Evolutionary conservation across 2,329 filamentous ascomycete genomes (phyloP).

Genomic region (Polychaeton citri): DNA sequence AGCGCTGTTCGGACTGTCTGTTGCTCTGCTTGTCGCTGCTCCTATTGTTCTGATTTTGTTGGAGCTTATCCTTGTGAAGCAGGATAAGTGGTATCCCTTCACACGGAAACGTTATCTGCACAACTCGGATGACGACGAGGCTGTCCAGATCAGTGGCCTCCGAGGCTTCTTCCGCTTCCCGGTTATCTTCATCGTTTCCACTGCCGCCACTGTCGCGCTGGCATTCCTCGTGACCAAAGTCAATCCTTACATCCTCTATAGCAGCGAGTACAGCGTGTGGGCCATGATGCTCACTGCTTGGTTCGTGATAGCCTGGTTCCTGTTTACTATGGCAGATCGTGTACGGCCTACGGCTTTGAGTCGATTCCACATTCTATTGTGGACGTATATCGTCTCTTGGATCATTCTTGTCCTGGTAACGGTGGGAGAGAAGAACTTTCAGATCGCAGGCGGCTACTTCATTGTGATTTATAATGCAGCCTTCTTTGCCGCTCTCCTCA

Average conservation of each 20-base stretch:
- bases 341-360: conserved; percentile 77
- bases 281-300: conserved; percentile 70
- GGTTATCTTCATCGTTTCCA: conserved; percentile 55
- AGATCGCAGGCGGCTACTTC: conserved; percentile 65
- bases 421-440: conserved; percentile 60
- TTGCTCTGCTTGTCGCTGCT: conserved; percentile 67
- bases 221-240: conserved; percentile 66
- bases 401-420: conserved; percentile 56
- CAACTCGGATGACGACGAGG: conserved; percentile 44
- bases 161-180: conserved; percentile 78
- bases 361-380: conserved; percentile 65
- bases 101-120: conserved; percentile 50
- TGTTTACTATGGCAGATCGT: conserved; percentile 64
- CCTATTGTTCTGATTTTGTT: conserved; percentile 60
- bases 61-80: conserved; percentile 52
- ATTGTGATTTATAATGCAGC: conserved; percentile 68
- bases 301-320: conserved; percentile 69
- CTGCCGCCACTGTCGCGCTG: conserved; percentile 54
- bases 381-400: conserved; percentile 72
- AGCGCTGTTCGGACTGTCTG: conserved; percentile 76
- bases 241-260: conserved; percentile 86
- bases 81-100: conserved; percentile 83
- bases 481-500: conserved; percentile 56
- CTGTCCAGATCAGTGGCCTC: conserved; percentile 56
- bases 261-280: conserved; percentile 78